Percentiles rank a stretch among this genome's conserved stretches.
Evolutionary conservation across 2,329 filamentous ascomycete species (phyloP).

Genomic region (Colletotrichum limetticola): DNA sequence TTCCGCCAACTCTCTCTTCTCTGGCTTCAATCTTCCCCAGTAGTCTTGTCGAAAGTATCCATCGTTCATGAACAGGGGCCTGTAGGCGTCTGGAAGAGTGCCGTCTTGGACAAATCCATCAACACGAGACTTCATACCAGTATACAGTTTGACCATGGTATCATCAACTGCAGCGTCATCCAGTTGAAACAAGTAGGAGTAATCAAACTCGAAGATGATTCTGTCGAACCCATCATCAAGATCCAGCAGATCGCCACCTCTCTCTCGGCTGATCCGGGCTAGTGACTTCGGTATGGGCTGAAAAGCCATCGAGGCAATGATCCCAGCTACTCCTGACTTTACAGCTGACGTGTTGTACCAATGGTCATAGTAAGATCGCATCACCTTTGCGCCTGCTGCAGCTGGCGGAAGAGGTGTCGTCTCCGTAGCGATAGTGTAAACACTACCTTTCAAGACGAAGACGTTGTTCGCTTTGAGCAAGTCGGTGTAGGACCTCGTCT

Average conservation of each 20-base stretch:
- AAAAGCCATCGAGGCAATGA: conserved; percentile 47
- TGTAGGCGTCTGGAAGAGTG: conserved; percentile 46
- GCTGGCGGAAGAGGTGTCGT: conserved; percentile 46
- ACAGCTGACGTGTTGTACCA: conserved; percentile 46
- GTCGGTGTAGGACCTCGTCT: conserved; percentile 58
- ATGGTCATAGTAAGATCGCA: conserved; percentile 44
- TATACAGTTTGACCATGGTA: conserved; percentile 49
- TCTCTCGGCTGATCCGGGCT: conserved; percentile 42
- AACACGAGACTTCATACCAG: conserved; percentile 44
- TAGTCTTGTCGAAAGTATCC: conserved; percentile 54
- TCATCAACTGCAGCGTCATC: conserved; percentile 46
- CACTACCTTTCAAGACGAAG: conserved; percentile 45
- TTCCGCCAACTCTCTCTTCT: conserved; percentile 46
- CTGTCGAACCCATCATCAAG: conserved; percentile 50
- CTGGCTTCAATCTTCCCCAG: conserved; percentile 50
- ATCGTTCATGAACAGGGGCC: conserved; percentile 57
- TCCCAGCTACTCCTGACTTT: conserved; percentile 3
- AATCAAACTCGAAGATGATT: conserved; percentile 56
- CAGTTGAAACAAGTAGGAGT: conserved; percentile 46
- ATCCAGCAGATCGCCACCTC: conserved; percentile 52
- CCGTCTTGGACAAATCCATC: conserved; percentile 45
- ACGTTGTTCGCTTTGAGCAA: conserved; percentile 54
- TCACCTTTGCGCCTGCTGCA: conserved; percentile 41
- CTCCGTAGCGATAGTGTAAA: conserved; percentile 52
- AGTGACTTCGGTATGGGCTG: conserved; percentile 52